These are phyloP conservation scores for Exophiala mesophila DNA, from an alignment of 2,329 filamentous ascomycete genomes.

Conservation along the genomic window DNA sequence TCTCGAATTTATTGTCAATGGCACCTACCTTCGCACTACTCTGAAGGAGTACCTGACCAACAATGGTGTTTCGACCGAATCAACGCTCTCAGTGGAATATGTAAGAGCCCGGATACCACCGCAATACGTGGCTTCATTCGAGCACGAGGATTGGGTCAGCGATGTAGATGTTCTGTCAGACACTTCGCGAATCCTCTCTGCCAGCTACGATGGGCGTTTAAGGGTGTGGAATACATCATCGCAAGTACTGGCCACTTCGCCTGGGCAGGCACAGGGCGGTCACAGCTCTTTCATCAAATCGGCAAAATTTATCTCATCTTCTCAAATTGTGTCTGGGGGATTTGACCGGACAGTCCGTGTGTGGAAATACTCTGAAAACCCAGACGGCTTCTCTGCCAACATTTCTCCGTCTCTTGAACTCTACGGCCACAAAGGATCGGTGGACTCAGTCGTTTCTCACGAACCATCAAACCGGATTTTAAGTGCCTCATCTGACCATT, in stretches of 20 bases:
- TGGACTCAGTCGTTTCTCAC: conserved; percentile 63
- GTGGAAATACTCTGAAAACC: conserved; percentile 77
- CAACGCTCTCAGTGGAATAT: conserved; percentile 83
- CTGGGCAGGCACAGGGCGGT: conserved; percentile 61
- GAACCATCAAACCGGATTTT: conserved; percentile 70
- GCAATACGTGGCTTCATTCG: conserved; percentile 81
- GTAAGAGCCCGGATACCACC: conserved; percentile 87
- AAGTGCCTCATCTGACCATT: conserved; percentile 78
- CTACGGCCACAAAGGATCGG: conserved; percentile 70
- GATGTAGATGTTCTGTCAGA: conserved; percentile 75
- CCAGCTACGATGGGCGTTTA: conserved; percentile 83
- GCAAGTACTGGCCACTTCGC: conserved; percentile 73
- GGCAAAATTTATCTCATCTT: conserved; percentile 75
- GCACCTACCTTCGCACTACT: conserved; percentile 80
- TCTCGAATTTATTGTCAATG: conserved; percentile 92
- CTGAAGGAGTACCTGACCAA: conserved; percentile 84
- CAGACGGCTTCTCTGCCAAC: conserved; percentile 54
- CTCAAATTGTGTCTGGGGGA: conserved; percentile 74
- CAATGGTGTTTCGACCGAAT: conserved; percentile 84
- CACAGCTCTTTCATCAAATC: conserved; percentile 73
- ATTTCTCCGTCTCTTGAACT: conserved; percentile 74
- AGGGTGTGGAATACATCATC: conserved; percentile 87
- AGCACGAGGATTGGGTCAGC: conserved; percentile 97
- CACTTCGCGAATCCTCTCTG: conserved; percentile 68
- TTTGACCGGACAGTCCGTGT: conserved; percentile 80